Conservation (phyloP, 192 early-diverging fungal genomes). For the Geosiphon pyriformis region DNA sequence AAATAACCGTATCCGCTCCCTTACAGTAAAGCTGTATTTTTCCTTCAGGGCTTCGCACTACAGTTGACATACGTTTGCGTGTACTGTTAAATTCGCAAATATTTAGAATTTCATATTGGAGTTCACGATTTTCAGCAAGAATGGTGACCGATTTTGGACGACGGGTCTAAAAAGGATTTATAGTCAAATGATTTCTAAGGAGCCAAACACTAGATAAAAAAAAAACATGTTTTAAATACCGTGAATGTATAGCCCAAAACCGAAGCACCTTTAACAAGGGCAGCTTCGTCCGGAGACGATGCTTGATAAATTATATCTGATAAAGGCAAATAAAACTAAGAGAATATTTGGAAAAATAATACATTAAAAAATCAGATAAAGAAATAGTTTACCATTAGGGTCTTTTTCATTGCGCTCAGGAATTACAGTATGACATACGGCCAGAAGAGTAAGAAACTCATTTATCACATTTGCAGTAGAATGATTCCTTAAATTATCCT, state of each 20-base stretch:
- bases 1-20: constrained; percentile 96
- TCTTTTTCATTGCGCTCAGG: constrained; percentile 63
- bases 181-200: neutral
- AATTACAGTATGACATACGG: constrained; percentile 98
- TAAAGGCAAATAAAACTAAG: constrained; percentile 16
- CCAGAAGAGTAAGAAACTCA: constrained; percentile 86
- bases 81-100: constrained; percentile 99
- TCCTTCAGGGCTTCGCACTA: constrained; percentile 84
- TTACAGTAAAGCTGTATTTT: constrained; percentile 90
- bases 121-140: constrained; percentile 34
- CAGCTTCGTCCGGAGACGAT: constrained; percentile 95
- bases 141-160: constrained; percentile 55
- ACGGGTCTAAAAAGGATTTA: constrained; percentile 35
- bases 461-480: constrained; percentile 62
- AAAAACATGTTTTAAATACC: constrained; percentile 25
- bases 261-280: constrained; percentile 77
- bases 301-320: constrained; percentile 87
- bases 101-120: constrained; percentile 88
- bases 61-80: constrained; percentile 95
- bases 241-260: constrained; percentile 61
- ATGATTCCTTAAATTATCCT: constrained; percentile 53
- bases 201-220: constrained; percentile 1
- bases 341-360: neutral
- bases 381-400: constrained; percentile 22
- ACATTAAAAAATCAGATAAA: no score